These are phyloP conservation scores for Antrodiella citrinella DNA, from an alignment of 768 basidiomycete species.

Conservation along the genomic window DNA sequence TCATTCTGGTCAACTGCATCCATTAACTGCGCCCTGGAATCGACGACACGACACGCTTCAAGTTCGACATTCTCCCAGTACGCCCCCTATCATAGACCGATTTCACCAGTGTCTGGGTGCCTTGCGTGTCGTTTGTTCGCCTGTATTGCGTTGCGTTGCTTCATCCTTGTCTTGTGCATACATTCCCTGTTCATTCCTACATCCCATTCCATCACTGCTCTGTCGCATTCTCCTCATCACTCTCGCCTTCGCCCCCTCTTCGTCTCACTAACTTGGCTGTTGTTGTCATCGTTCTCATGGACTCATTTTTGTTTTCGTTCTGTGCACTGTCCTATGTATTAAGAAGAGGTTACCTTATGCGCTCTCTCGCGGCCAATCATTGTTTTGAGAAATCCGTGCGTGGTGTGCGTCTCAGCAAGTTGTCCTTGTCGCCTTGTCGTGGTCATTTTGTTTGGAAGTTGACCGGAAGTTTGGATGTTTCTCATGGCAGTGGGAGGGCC, in stretches of 20 bases:
- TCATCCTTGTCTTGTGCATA: neutral
- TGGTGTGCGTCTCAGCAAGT: too few relatives aligned
- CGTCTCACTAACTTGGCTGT: constrained; percentile 7
- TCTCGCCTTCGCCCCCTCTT: constrained; percentile 3
- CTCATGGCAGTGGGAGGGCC: too few relatives aligned
- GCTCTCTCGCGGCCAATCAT: too few relatives aligned
- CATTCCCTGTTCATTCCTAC: neutral
- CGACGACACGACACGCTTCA: neutral
- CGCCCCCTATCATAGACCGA: neutral
- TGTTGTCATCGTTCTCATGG: constrained; percentile 5
- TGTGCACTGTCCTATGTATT: constrained; percentile 4
- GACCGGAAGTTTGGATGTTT: too few relatives aligned
- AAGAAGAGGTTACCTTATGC: too few relatives aligned
- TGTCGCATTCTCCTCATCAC: neutral
- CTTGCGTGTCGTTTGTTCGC: neutral
- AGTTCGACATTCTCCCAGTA: neutral
- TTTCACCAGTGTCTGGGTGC: neutral
- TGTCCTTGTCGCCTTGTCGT: too few relatives aligned
- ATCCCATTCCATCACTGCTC: neutral
- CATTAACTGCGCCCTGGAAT: neutral
- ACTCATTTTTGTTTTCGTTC: constrained; percentile 12
- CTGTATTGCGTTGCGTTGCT: neutral
- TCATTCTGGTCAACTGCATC: constrained; percentile 8
- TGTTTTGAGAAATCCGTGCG: too few relatives aligned
- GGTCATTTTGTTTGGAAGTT: too few relatives aligned